Evolutionary conservation across 805 yeast genomes (phyloP).

Genomic region (Teunomyces pallodes): DNA sequence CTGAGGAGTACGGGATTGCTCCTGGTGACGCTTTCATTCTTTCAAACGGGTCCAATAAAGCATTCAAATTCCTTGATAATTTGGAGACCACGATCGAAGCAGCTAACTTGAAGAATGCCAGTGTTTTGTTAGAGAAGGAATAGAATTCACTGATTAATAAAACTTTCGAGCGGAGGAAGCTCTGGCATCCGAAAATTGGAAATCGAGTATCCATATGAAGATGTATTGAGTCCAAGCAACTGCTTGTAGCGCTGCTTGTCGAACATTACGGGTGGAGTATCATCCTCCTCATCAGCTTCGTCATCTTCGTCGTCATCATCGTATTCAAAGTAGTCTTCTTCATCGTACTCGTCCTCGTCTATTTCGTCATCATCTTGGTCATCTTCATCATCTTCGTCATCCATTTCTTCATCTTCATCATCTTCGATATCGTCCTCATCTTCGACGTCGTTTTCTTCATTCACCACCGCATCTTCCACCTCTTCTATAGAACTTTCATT

Average conservation of each 20-base stretch:
- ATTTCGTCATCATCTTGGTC: neutral
- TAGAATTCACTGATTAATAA: constrained; percentile 7
- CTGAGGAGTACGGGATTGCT: constrained; percentile 52
- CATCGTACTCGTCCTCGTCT: constrained; percentile 6
- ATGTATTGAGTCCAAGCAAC: constrained; percentile 12
- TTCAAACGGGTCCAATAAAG: constrained; percentile 31
- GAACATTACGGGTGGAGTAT: neutral
- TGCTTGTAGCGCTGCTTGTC: constrained; percentile 12
- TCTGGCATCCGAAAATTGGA: constrained; percentile 2
- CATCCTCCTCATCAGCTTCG: constrained; percentile 5
- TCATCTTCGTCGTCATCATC: constrained; percentile 12
- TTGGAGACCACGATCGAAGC: constrained; percentile 61
- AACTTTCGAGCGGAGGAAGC: constrained; percentile 26
- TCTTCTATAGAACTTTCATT: constrained; percentile 3
- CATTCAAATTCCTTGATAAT: constrained; percentile 55
- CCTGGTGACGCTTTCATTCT: constrained; percentile 28
- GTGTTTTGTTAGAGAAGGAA: constrained; percentile 59
- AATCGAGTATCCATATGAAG: neutral
- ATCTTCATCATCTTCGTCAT: constrained; percentile 2
- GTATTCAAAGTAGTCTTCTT: constrained; percentile 10
- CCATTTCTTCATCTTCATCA: neutral
- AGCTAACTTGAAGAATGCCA: constrained; percentile 81
- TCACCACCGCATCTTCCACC: neutral
- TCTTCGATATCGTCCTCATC: neutral
- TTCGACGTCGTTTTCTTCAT: constrained; percentile 1